A percentile compares a stretch with the other conserved stretches of the same genome.
Evolutionary conservation across 2,329 filamentous ascomycete genomes (phyloP).

Genomic region (Colletotrichum karsti): DNA sequence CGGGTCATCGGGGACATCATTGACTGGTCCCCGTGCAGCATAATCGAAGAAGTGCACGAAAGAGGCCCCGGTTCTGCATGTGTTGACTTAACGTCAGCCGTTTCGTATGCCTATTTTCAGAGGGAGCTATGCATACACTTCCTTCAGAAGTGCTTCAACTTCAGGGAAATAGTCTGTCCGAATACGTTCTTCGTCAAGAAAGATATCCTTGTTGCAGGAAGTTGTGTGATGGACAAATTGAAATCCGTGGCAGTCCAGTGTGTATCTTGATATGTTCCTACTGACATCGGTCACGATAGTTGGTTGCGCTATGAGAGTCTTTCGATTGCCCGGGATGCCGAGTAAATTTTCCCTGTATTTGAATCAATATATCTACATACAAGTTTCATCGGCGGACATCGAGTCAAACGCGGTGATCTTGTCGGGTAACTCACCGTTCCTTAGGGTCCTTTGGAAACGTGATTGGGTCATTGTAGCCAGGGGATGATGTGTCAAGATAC

Average conservation of each 20-base stretch:
- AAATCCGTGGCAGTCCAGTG: constrained; percentile 60
- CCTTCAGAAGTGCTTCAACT: constrained; percentile 15
- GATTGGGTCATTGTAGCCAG: not conserved
- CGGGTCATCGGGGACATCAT: constrained; percentile 69
- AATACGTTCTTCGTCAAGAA: constrained; percentile 59
- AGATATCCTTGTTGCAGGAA: constrained; percentile 55
- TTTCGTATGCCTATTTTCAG: not conserved
- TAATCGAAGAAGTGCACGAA: constrained; percentile 6
- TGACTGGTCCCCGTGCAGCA: constrained; percentile 16
- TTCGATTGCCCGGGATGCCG: not conserved
- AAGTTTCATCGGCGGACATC: too few relatives aligned
- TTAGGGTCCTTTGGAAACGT: not conserved
- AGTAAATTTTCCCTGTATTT: not conserved
- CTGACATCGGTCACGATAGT: constrained; percentile 57
- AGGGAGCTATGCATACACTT: not conserved
- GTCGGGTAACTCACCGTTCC: not conserved
- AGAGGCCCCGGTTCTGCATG: constrained; percentile 34
- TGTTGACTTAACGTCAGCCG: not conserved
- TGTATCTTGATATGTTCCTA: constrained; percentile 73
- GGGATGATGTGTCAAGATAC: not conserved
- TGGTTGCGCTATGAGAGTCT: not conserved
- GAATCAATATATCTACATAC: too few relatives aligned
- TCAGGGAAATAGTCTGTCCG: constrained; percentile 47
- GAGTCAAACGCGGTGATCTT: not conserved
- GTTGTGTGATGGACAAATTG: constrained; percentile 62